Base-by-base conservation (phyloP, 2,329 filamentous ascomycete species). In the Tolypocladium sp. region DNA sequence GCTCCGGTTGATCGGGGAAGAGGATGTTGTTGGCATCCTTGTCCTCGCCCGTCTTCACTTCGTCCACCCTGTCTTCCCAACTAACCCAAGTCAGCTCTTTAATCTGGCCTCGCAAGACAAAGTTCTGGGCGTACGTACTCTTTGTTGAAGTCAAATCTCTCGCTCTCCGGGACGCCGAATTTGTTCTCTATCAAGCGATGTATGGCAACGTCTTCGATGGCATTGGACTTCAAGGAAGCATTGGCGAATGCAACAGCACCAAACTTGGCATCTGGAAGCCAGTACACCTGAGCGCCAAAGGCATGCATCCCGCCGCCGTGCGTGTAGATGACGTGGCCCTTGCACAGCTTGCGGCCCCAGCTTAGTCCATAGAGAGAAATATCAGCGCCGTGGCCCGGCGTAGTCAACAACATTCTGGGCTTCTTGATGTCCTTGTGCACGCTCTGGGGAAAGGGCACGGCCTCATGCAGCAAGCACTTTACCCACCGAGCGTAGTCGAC, bases 391-490 rank as follows among this genome's bases (percentile, higher is more conserved):
- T 20, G 33, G 6, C 15, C 25, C 2, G 57, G 59, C 40, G 55
- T 35, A 22, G 12, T 52, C 30, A 33, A 22, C 6, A 81, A 67
- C 3, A 72, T 58, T 2, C 70, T 60, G 7, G 72, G 68, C 15
- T 44, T 67, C 42, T 65, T 66, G n/a, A 76, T 65, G 20, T 72
- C 70, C 10, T 60, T 38, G 56, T 72, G 70, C 3, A 65, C 66
- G 0, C 52, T 61, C 15, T 61, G 27, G 1, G 69, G 68, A 8
- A 72, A 63, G 3, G 69, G 69, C 8, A 37, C 56, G 0, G 57
- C 37, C 55, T 67, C 54, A 8, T 73, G 64, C 33, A 85, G 68
- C 27, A 83, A 69, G 25, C 76, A 78, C 7, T 33, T 33, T 33
- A 2, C 30, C 27, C 30, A 8, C 30, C 7, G 30, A 33, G 30